These are phyloP conservation scores for Tylopilus balloui DNA, from an alignment of 768 basidiomycete species.

Conservation along the genomic window DNA sequence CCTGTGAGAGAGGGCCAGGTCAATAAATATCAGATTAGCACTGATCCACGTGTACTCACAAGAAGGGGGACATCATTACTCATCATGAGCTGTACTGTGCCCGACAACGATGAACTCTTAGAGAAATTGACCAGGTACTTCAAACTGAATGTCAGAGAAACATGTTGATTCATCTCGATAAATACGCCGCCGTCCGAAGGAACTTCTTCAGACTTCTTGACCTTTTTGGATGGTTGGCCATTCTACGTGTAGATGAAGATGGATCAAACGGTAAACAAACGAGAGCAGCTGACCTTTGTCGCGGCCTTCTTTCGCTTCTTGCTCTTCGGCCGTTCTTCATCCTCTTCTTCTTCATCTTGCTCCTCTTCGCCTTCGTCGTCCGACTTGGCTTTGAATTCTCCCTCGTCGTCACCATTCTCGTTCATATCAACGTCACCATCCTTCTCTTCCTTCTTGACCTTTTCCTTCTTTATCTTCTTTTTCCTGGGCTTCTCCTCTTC, in stretches of 20 bases:
- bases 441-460: slow-evolving; percentile 38
- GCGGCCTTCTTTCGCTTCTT: slow-evolving; percentile 68
- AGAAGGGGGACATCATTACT: slow-evolving; percentile 89
- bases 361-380: slow-evolving; percentile 46
- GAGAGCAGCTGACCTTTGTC: slow-evolving; percentile 40
- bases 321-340: slow-evolving; percentile 44
- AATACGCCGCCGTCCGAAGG: slow-evolving; percentile 54
- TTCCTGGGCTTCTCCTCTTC: slow-evolving; percentile 30
- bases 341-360: slow-evolving; percentile 51
- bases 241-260: slow-evolving; percentile 11
- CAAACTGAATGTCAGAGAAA: slow-evolving; percentile 89
- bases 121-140: slow-evolving; percentile 98
- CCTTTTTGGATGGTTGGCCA: slow-evolving; percentile 49
- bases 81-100: slow-evolving; percentile 79
- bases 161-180: slow-evolving; percentile 87
- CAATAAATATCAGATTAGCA: not conserved
- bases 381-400: slow-evolving; percentile 40
- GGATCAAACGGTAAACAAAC: not conserved
- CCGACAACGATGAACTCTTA: slow-evolving; percentile 75
- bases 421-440: slow-evolving; percentile 44
- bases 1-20: slow-evolving; percentile 38
- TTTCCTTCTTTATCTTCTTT: slow-evolving; percentile 36
- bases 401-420: slow-evolving; percentile 44
- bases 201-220: slow-evolving; percentile 55
- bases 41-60: slow-evolving; percentile 39